phyloP scores from a whole-genome alignment of 345 rosid species.

The Brassica carinata region DNA sequence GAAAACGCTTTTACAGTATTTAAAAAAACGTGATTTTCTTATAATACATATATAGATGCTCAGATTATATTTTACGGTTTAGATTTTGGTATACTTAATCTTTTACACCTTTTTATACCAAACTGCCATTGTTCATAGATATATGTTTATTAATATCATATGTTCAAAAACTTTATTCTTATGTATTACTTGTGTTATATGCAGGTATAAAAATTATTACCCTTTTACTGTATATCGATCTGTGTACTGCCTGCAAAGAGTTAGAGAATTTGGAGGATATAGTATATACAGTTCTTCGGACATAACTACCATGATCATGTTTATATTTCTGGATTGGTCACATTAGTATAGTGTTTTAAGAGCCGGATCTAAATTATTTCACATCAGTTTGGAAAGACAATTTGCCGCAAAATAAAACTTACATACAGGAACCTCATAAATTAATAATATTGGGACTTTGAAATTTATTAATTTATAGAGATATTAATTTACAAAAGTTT shows the following conservation, averaged over 20 bases:
- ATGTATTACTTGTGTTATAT: background rate
- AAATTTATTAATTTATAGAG: too few relatives aligned
- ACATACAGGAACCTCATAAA: background rate
- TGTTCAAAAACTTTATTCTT: too few relatives aligned
- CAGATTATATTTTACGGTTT: too few relatives aligned
- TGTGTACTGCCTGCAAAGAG: background rate
- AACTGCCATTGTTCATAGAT: too few relatives aligned
- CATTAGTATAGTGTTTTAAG: background rate
- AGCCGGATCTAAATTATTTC: background rate
- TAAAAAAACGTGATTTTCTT: too few relatives aligned
- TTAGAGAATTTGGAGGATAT: background rate
- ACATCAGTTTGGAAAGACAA: background rate
- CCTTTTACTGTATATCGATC: background rate
- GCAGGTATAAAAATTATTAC: background rate
- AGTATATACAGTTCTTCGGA: background rate
- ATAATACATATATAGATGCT: too few relatives aligned
- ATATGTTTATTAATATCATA: too few relatives aligned
- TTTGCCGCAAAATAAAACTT: background rate
- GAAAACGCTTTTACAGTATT: too few relatives aligned
- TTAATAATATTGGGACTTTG: too few relatives aligned
- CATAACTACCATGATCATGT: background rate
- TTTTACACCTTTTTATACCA: too few relatives aligned
- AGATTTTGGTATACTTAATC: too few relatives aligned
- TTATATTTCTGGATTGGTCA: background rate
- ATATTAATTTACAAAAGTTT: too few relatives aligned